These are phyloP conservation scores for Porodaedalea pini DNA, from an alignment of 1,284 basidiomycete species.

Conservation along the genomic window DNA sequence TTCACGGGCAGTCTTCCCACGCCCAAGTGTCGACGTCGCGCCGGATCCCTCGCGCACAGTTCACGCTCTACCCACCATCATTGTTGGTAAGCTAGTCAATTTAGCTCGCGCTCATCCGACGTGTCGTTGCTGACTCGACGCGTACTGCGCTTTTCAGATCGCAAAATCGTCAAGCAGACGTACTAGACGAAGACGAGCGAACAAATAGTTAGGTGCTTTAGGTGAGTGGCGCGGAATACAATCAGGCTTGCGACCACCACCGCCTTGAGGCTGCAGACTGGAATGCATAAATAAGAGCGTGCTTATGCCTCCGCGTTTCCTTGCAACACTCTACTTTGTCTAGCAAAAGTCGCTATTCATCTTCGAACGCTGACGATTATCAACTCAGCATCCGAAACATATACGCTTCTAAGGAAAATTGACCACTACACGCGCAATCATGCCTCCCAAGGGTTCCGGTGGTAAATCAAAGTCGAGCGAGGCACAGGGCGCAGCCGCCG, in stretches of 20 bases:
- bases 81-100: conserved; percentile 1
- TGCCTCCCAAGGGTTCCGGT: conserved; percentile 41
- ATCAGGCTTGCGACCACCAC: neutral
- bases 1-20: neutral
- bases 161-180: conserved; percentile 7
- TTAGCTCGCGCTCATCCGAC: neutral
- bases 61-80: conserved; percentile 1
- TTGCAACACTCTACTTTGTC: too few relatives aligned
- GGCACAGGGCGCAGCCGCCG: conserved; percentile 27
- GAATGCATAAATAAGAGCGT: neutral
- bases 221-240: neutral
- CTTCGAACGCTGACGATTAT: neutral
- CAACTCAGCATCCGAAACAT: neutral
- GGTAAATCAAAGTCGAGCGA: conserved; percentile 44
- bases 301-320: neutral
- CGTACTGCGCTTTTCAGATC: conserved; percentile 17
- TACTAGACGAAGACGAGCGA: conserved; percentile 3
- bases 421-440: conserved; percentile 19
- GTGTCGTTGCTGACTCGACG: conserved; percentile 15
- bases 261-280: neutral
- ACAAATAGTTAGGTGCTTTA: neutral
- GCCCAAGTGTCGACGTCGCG: conserved; percentile 6
- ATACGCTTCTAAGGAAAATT: neutral
- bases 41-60: neutral
- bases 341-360: too few relatives aligned